Evolutionary conservation across 1,139 yeast genomes (phyloP).

Genomic region (Blastobotrys proliferans): DNA sequence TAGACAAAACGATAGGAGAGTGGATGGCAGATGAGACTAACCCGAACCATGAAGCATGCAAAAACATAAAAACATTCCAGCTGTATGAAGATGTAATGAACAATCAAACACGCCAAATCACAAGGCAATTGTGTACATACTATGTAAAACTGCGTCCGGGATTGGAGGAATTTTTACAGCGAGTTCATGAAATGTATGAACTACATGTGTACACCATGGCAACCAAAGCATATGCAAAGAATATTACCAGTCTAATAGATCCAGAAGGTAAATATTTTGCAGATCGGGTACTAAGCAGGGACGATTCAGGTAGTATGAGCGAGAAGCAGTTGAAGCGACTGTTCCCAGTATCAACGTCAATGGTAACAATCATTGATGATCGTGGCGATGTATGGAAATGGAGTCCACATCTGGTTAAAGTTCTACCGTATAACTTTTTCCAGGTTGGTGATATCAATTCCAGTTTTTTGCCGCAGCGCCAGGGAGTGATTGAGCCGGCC

Average conservation of each 20-base stretch:
- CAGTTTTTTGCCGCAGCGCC: constrained; percentile 80
- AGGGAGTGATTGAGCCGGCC: constrained; percentile 38
- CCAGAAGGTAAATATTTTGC: constrained; percentile 86
- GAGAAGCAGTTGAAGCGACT: constrained; percentile 84
- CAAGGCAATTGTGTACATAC: constrained; percentile 61
- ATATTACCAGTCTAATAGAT: constrained; percentile 86
- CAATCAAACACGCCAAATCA: constrained; percentile 16
- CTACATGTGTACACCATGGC: constrained; percentile 98
- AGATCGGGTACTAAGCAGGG: constrained; percentile 85
- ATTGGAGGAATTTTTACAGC: constrained; percentile 61
- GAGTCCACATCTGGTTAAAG: constrained; percentile 87
- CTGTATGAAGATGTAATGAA: constrained; percentile 69
- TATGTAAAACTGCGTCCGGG: constrained; percentile 94
- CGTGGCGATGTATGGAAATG: constrained; percentile 99
- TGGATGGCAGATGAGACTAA: constrained; percentile 87
- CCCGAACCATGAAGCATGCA: constrained; percentile 80
- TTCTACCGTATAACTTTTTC: constrained; percentile 91
- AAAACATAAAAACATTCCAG: constrained; percentile 73
- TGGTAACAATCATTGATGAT: constrained; percentile 96
- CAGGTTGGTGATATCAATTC: constrained; percentile 98
- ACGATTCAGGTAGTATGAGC: constrained; percentile 89
- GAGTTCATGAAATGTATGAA: constrained; percentile 66
- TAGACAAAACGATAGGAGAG: constrained; percentile 94
- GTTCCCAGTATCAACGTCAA: constrained; percentile 92
- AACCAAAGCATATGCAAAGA: constrained; percentile 88